Base-by-base conservation (phyloP, 305 asterid genomes). In the Stenogyne calaminthoides region DNA sequence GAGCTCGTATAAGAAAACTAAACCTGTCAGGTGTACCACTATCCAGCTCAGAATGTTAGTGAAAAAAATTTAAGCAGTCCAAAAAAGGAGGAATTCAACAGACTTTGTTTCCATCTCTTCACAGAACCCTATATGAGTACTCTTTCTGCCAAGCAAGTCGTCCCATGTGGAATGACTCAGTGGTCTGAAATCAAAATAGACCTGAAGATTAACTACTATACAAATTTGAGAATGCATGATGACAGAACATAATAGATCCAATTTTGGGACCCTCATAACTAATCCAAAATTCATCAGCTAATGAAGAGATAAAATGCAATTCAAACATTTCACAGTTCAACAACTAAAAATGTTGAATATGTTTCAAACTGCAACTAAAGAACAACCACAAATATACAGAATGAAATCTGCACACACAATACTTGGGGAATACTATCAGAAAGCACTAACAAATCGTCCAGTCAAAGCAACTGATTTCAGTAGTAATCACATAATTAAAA, bases 361-460 rank as follows among this genome's bases (percentile, higher is more conserved):
- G 16, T 39, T 68, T 56, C 16, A 0, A 59, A 44, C 22, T 52
- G 58, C 69, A 47, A 25, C 52, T 9, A 37, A 25, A 60, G 37
- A 29, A 70, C 52, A 44, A 72, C 52, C 51, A 44, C 51, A 44
- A 11, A 3, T 12, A 11, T 44, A 44, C 51, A 44, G 54, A 47
- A n/a, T n/a, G 54, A 14, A 34, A 58, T 57, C 32, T 58, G 69
- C 29, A 72, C 9, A n/a, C 51, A 12, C 51, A 44, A 44, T 29
- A 72, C 34, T 9, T 18, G 6, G 32, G 14, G 61, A 19, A 44
- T 61, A 60, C 47, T 25, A 71, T 12, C 27, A 72, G 61, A 49
- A 60, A 15, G 44, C 51, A 71, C 68, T 42, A 42, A 22, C 9
- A 60, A 44, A 66, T 47, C 19, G 61, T 47, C 51, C 39, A 46